phyloP scores from a whole-genome alignment of 805 yeast genomes.

The Lachancea sp. region DNA sequence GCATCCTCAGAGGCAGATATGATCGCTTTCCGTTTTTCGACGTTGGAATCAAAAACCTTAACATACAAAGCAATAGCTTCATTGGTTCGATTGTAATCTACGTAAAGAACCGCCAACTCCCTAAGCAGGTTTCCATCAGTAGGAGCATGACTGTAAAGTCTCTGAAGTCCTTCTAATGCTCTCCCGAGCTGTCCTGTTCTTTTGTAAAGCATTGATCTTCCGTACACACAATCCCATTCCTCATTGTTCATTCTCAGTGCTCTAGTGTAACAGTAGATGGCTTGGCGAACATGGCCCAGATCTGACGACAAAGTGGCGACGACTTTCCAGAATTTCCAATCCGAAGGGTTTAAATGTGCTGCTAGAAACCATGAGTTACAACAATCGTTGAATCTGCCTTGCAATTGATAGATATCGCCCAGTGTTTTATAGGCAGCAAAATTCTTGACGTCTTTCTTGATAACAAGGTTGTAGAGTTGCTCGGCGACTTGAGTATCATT shows the following conservation, averaged over 20 bases:
- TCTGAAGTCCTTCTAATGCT: constrained; percentile 68
- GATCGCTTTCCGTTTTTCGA: constrained; percentile 35
- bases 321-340: constrained; percentile 69
- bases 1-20: constrained; percentile 28
- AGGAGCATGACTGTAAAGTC: constrained; percentile 51
- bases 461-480: constrained; percentile 57
- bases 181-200: constrained; percentile 61
- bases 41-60: constrained; percentile 56
- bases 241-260: constrained; percentile 48
- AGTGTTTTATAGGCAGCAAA: constrained; percentile 80
- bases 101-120: constrained; percentile 49
- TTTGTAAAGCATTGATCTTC: constrained; percentile 61
- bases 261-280: constrained; percentile 67
- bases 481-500: constrained; percentile 56
- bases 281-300: constrained; percentile 66
- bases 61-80: constrained; percentile 73
- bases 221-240: constrained; percentile 50
- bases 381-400: constrained; percentile 63
- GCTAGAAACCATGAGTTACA: constrained; percentile 79
- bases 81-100: constrained; percentile 48
- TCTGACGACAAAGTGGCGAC: constrained; percentile 65
- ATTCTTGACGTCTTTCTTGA: constrained; percentile 69
- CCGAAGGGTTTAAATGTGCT: constrained; percentile 69
- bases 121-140: constrained; percentile 52
- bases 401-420: constrained; percentile 73